Base-by-base conservation (phyloP, 2,329 filamentous ascomycete species). In the Arthrobotrys iridis region DNA sequence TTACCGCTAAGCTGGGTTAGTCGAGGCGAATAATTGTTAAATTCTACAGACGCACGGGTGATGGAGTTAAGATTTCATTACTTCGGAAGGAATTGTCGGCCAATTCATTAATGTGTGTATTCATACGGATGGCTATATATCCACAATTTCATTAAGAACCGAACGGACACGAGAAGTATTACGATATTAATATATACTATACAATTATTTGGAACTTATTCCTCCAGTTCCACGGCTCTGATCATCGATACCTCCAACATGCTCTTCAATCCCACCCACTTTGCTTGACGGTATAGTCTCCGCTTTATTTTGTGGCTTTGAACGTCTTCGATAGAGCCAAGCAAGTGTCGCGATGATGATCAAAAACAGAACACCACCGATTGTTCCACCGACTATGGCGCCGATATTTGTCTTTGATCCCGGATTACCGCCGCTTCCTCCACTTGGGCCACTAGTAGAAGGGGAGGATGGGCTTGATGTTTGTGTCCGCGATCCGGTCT, bases 351-450 rank as follows among this genome's bases (percentile, higher is more conserved):
- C 82, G 41, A 85, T 79, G 13, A 85, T 78, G 1, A 79, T 82
- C 15, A 86, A 76, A 20, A 79, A 81, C 0, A 79, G 82, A 2
- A 85, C 82, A 10, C 85, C 85, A n/a, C 84, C 85, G 7, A 85
- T 82, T 1, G 82, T 81, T 24, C 84, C 85, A 6, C 85, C 85
- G 3, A 80, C 84, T 45, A 86, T 85, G n/a, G 84, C 81, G 3
- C 83, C 85, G 7, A 83, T 77, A 62, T 81, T 80, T 4, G 81
- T 79, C 24, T 37, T 15, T 15, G 26, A n/a, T 8, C 30, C 18
- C 11, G 13, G 28, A 24, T 28, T 45, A 20, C 37, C 40, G 22
- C 26, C 52, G 24, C 13, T 24, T 3, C n/a, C 20, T 24, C 15
- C 4, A 28, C 18, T 41, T 8, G 50, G 26, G 2, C 28, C 10